phyloP scores from a whole-genome alignment of 208 protist species.

The Leishmania tarentolae region DNA sequence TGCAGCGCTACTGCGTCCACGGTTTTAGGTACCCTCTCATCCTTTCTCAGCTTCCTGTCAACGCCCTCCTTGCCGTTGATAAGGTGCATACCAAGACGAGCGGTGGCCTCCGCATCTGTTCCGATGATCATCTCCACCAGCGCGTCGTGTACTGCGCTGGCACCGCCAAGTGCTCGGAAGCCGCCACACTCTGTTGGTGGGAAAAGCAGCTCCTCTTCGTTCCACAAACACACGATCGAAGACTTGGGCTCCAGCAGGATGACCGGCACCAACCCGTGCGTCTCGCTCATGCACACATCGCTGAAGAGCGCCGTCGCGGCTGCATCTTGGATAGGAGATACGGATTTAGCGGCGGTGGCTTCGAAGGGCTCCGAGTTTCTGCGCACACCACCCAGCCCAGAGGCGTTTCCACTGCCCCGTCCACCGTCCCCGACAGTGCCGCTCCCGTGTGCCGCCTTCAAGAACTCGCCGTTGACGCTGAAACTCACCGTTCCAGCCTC shows the following conservation, averaged over 20 bases:
- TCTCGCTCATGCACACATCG: conserved; percentile 10
- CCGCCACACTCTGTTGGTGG: conserved; percentile 39
- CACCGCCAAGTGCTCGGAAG: conserved; percentile 50
- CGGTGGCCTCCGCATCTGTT: not conserved
- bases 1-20: conserved; percentile 22
- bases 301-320: conserved; percentile 21
- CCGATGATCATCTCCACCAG: conserved; percentile 35
- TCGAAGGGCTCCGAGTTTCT: not conserved
- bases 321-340: not conserved
- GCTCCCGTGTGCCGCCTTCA: conserved; percentile 36
- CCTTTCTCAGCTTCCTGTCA: not conserved
- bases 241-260: conserved; percentile 63
- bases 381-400: not conserved
- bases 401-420: conserved; percentile 18
- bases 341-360: not conserved
- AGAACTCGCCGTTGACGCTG: conserved; percentile 73
- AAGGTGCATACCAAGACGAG: not conserved
- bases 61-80: not conserved
- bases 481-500: conserved; percentile 72
- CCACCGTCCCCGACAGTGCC: conserved; percentile 12
- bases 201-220: conserved; percentile 62
- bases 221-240: conserved; percentile 45
- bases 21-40: not conserved
- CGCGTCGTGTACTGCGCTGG: conserved; percentile 24
- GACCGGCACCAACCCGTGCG: conserved; percentile 26